These are phyloP conservation scores for Discostella stelligeroides DNA, from an alignment of 108 stramenopile species.

Conservation along the genomic window DNA sequence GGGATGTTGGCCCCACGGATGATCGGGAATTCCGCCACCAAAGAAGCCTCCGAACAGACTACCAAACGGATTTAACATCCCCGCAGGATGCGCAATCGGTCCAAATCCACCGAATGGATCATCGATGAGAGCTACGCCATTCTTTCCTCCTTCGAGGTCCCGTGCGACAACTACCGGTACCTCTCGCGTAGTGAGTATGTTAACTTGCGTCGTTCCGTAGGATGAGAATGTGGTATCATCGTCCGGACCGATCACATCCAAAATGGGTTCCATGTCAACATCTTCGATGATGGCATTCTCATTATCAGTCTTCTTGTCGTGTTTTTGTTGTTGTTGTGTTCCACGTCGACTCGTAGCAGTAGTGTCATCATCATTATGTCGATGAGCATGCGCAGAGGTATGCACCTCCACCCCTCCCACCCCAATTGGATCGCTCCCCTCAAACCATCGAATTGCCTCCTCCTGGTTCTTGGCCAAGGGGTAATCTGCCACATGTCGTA, in stretches of 20 bases:
- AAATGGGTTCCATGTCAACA: neutral
- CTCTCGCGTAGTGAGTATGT: constrained; percentile 31
- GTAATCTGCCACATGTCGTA: constrained; percentile 43
- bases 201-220: constrained; percentile 46
- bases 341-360: neutral
- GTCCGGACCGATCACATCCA: neutral
- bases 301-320: constrained; percentile 7
- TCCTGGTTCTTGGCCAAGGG: constrained; percentile 31
- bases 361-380: neutral
- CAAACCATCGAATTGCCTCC: constrained; percentile 40
- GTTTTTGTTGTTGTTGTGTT: neutral
- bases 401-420: neutral
- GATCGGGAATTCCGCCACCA: constrained; percentile 12
- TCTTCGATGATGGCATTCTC: constrained; percentile 4
- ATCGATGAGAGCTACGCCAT: constrained; percentile 3
- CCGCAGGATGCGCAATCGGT: constrained; percentile 10
- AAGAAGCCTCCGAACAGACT: constrained; percentile 40
- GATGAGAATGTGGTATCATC: constrained; percentile 23
- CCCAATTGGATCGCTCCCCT: neutral
- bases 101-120: constrained; percentile 51
- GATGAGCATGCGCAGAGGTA: neutral
- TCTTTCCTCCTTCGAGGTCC: neutral
- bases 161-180: constrained; percentile 20
- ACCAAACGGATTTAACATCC: constrained; percentile 47
- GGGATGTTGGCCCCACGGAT: constrained; percentile 4